Evolutionary conservation across 331 rosid species (phyloP).

Genomic region (Malus hybrid): DNA sequence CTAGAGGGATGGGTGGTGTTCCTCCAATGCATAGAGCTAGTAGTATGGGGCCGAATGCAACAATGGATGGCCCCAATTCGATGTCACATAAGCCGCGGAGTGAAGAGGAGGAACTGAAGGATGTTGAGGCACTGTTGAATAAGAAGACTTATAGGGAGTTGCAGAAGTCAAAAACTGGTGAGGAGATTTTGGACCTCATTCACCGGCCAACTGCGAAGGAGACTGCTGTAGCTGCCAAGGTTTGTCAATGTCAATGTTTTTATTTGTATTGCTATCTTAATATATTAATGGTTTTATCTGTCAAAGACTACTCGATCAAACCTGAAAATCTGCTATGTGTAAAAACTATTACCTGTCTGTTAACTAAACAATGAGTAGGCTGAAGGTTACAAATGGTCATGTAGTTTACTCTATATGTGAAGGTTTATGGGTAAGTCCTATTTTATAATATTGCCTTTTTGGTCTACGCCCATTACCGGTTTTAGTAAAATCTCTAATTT

Average conservation of each 20-base stretch:
- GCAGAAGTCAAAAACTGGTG: slow-evolving; percentile 86
- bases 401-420: not conserved
- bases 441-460: not conserved
- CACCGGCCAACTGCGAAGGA: slow-evolving; percentile 93
- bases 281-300: not conserved
- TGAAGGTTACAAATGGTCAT: not conserved
- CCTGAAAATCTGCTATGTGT: not conserved
- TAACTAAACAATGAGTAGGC: not conserved
- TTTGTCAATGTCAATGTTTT: slow-evolving; percentile 11
- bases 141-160: slow-evolving; percentile 77
- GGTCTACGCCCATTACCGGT: not conserved
- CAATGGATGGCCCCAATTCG: slow-evolving; percentile 33
- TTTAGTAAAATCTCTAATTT: not conserved
- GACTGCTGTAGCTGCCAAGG: slow-evolving; percentile 93
- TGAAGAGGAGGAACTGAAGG: slow-evolving; percentile 83
- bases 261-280: not conserved
- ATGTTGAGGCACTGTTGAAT: slow-evolving; percentile 76
- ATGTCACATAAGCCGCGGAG: slow-evolving; percentile 45
- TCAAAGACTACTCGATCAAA: too few relatives aligned
- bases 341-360: not conserved
- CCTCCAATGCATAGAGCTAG: slow-evolving; percentile 61
- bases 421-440: not conserved
- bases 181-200: slow-evolving; percentile 93
- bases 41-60: slow-evolving; percentile 47
- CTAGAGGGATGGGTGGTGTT: slow-evolving; percentile 47